Evolutionary conservation across 2,329 filamentous ascomycete genomes (phyloP).

Genomic region (Periglandula ipomoeae): DNA sequence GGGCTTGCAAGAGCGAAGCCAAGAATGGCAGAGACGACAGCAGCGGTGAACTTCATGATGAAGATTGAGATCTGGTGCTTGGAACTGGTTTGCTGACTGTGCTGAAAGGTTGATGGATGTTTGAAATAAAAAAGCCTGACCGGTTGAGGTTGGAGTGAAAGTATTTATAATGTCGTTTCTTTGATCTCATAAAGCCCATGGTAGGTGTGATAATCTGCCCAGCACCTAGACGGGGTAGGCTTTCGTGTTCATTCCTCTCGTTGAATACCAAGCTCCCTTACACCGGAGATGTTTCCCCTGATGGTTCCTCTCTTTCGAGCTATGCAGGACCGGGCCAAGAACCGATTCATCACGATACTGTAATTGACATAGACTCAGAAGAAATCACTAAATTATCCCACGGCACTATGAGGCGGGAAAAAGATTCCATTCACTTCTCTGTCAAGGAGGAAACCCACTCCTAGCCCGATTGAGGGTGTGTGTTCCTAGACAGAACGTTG

Average conservation of each 20-base stretch:
- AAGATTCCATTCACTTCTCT: background rate
- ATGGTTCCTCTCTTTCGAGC: background rate
- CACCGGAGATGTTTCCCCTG: too few species aligned
- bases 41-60: constrained; percentile 3
- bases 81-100: too few species aligned
- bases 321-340: background rate
- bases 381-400: too few species aligned
- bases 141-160: too few species aligned
- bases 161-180: too few species aligned
- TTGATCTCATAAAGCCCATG: too few species aligned
- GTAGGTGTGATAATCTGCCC: too few species aligned
- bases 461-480: background rate
- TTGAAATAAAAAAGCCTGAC: too few species aligned
- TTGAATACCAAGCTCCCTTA: too few species aligned
- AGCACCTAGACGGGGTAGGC: too few species aligned
- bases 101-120: background rate
- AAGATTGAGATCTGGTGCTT: background rate
- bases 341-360: background rate
- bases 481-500: background rate
- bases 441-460: background rate
- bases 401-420: background rate
- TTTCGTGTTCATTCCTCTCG: too few species aligned
- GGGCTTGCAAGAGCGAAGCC: background rate
- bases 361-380: background rate
- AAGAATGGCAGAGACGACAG: background rate